Conservation (phyloP, 1,139 yeast species). For the Arxiozyma slooffiae region DNA sequence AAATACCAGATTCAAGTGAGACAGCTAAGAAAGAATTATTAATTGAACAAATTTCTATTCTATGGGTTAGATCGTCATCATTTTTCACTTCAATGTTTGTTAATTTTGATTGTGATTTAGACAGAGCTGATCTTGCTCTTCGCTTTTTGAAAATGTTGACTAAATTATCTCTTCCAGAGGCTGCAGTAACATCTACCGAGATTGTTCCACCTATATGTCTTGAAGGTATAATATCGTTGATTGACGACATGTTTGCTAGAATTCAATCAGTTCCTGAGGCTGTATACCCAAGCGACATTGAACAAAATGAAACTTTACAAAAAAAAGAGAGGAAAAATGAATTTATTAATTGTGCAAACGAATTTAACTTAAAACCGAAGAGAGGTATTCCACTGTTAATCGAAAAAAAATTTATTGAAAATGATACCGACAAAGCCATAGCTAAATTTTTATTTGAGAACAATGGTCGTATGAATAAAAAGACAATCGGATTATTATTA, state of each 20-base stretch:
- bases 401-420: constrained; percentile 54
- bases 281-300: constrained; percentile 10
- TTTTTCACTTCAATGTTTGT: constrained; percentile 71
- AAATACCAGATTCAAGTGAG: constrained; percentile 23
- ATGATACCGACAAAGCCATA: constrained; percentile 48
- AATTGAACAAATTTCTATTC: constrained; percentile 71
- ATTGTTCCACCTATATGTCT: constrained; percentile 89
- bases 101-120: constrained; percentile 86
- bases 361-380: constrained; percentile 69
- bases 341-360: constrained; percentile 63
- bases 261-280: constrained; percentile 32
- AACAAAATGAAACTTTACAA: constrained; percentile 17
- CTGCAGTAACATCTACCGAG: constrained; percentile 66
- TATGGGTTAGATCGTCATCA: constrained; percentile 75
- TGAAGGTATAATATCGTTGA: constrained; percentile 70
- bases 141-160: constrained; percentile 63
- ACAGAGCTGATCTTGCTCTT: constrained; percentile 70
- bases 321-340: constrained; percentile 56
- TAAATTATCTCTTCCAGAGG: constrained; percentile 68
- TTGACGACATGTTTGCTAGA: constrained; percentile 57
- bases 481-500: constrained; percentile 73
- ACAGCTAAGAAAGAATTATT: constrained; percentile 64
- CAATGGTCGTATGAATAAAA: constrained; percentile 76
- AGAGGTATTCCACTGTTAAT: constrained; percentile 58
- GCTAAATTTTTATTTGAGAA: constrained; percentile 71